Evolutionary conservation across 495 filamentous ascomycete species (phyloP), one percentile per base, ranked within the genome.

Genomic region (Daldinia childiae): DNA sequence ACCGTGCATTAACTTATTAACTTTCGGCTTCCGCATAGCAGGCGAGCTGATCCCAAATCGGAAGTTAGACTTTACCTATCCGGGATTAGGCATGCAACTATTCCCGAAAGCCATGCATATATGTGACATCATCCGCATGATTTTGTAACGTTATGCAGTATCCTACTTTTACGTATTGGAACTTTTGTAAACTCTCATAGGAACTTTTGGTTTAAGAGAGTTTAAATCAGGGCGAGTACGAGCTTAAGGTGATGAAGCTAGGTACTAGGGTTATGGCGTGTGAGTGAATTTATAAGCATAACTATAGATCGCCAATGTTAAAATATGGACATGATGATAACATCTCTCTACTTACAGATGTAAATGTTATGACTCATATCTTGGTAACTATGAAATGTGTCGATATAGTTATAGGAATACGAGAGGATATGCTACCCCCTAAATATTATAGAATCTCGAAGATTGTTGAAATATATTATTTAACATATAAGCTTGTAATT

Each of bases 121-220:
- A 48, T 48, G 43, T 48, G 43, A 48, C 43, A 48, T 48, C 43
- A 48, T 48, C 17, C 43, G 19, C 43, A 48, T 48, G 8, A 11
- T 11, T 48, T 24, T 48, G 43, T 4, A 48, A 48, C 43, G 43
- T 24, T 48, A 48, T 48, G 43, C 19, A 48, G 19, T 48, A 9
- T 12, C 2, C 43, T 48, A 24, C 8, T 48, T 48, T 48, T 11
- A 24, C 21, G 3, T 11, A 4, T 48, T 48, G 43, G 17, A 48
- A 48, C 43, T 24, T 24, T 48, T 48, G 43, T 12, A 2, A 6
- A 11, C 7, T 48, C 8, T 9, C 4, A 48, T 12, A 48, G 17
- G 19, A 48, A 48, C 9, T 48, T 45, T 21, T 48, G 9, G 43
- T 24, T 48, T 48, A 21, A 48, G 43, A 2, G 43, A 3, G 9